phyloP scores from a whole-genome alignment of 208 protist genomes.

The Kentomonas sorsogonicus region DNA sequence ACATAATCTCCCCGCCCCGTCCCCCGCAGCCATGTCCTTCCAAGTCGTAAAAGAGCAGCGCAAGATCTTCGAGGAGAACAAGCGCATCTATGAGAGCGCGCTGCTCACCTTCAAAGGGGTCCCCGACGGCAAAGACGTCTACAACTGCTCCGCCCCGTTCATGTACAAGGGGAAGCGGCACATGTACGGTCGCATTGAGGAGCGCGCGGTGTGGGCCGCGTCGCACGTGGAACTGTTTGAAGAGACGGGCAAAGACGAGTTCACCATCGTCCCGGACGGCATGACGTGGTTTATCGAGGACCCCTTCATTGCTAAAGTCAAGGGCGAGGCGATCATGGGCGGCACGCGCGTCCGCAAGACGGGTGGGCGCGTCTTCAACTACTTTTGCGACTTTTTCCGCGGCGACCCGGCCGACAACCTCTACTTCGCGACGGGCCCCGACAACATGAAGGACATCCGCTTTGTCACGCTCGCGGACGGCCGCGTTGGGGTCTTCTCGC shows the following conservation, averaged over 20 bases:
- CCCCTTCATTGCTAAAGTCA: slow-evolving; percentile 39
- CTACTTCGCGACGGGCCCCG: slow-evolving; percentile 42
- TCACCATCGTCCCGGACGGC: slow-evolving; percentile 26
- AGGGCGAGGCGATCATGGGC: slow-evolving; percentile 45
- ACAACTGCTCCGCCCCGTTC: slow-evolving; percentile 60
- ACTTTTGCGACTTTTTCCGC: slow-evolving; percentile 57
- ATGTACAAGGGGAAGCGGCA: slow-evolving; percentile 36
- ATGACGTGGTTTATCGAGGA: slow-evolving; percentile 55
- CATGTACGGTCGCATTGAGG: slow-evolving; percentile 50
- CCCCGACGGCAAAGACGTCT: slow-evolving; percentile 51
- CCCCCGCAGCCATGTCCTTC: no score
- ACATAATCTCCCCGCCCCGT: background rate
- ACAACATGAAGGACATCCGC: slow-evolving; percentile 60
- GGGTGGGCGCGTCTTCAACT: slow-evolving; percentile 26
- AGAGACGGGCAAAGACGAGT: slow-evolving; percentile 58
- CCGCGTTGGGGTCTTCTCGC: slow-evolving; percentile 58
- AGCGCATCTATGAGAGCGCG: slow-evolving; percentile 34
- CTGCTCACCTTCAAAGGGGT: slow-evolving; percentile 46
- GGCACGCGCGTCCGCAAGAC: slow-evolving; percentile 44
- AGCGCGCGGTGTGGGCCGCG: slow-evolving; percentile 35
- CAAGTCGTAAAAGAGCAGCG: slow-evolving; percentile 31
- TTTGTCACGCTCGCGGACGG: slow-evolving; percentile 35
- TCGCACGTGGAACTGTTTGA: slow-evolving; percentile 46
- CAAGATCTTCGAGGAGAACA: slow-evolving; percentile 29
- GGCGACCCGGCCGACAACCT: slow-evolving; percentile 31